phyloP scores from a whole-genome alignment of 1,284 basidiomycete species.

The Anthracocystis walkeri region DNA sequence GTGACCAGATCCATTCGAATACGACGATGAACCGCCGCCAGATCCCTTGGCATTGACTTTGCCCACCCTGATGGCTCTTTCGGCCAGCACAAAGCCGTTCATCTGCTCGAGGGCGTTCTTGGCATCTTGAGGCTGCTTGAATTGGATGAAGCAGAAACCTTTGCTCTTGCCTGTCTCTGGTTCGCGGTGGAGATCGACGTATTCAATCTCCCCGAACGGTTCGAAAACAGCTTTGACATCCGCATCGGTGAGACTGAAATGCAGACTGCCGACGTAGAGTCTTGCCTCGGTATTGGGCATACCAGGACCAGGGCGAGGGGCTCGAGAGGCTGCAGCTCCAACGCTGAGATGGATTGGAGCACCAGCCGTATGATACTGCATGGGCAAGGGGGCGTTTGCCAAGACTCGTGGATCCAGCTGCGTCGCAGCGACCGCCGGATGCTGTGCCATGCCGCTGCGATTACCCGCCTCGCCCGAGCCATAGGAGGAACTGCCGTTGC shows the following conservation, averaged over 20 bases:
- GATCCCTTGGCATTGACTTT: conserved; percentile 59
- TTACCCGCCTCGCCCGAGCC: conserved; percentile 15
- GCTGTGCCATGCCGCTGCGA: conserved; percentile 27
- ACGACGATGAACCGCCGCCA: conserved; percentile 18
- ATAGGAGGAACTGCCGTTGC: conserved; percentile 75
- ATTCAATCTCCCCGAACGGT: conserved; percentile 96
- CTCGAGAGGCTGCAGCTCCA: conserved; percentile 12
- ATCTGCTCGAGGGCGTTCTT: conserved; percentile 97
- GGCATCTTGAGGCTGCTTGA: conserved; percentile 87
- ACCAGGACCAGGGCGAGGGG: conserved; percentile 43
- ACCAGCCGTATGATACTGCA: conserved; percentile 45
- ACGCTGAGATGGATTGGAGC: conserved; percentile 48
- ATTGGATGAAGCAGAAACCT: conserved; percentile 97
- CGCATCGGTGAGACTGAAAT: conserved; percentile 94
- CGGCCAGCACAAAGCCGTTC: conserved; percentile 97
- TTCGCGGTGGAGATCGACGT: conserved; percentile 96
- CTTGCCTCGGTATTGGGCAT: conserved; percentile 74
- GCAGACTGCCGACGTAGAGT: conserved; percentile 94
- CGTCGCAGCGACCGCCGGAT: conserved; percentile 22
- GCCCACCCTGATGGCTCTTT: conserved; percentile 75
- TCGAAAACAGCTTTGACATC: conserved; percentile 99
- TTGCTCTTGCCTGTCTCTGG: conserved; percentile 90
- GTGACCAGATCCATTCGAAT: conserved; percentile 12
- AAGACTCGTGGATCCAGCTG: conserved; percentile 37
- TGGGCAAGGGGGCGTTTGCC: conserved; percentile 40